Conservation (phyloP, 768 basidiomycete genomes). For the Neoboletus brunneissimus region DNA sequence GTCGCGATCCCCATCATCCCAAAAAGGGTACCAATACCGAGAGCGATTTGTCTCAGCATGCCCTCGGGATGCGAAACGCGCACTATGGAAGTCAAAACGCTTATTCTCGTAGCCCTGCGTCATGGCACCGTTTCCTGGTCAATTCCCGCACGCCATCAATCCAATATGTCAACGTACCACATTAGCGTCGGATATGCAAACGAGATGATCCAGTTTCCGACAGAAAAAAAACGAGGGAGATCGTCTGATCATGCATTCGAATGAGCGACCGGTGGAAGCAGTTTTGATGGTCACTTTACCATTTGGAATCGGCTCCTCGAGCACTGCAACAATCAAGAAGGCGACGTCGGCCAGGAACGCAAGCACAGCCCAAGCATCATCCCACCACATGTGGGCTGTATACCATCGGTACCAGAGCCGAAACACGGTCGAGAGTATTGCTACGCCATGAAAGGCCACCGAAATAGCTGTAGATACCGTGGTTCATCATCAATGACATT, state of each 20-base stretch:
- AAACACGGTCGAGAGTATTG: constrained; percentile 24
- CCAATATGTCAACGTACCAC: constrained; percentile 5
- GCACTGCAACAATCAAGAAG: constrained; percentile 1
- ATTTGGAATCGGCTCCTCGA: constrained; percentile 9
- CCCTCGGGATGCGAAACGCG: constrained; percentile 20
- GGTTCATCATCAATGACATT: constrained; percentile 1
- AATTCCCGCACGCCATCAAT: not conserved
- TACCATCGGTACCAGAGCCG: constrained; percentile 23
- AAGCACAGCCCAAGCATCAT: constrained; percentile 21
- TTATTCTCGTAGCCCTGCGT: constrained; percentile 24
- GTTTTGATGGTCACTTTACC: constrained; percentile 1
- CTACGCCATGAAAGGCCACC: constrained; percentile 18
- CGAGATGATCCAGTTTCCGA: constrained; percentile 15
- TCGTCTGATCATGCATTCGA: not conserved
- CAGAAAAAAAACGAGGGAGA: constrained; percentile 4
- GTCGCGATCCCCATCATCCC: constrained; percentile 8
- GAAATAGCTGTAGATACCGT: constrained; percentile 6
- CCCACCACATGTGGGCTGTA: constrained; percentile 9
- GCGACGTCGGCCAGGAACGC: constrained; percentile 15
- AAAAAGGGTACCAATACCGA: constrained; percentile 6
- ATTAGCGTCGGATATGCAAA: constrained; percentile 19
- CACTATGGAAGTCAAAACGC: constrained; percentile 23
- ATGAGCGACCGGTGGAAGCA: not conserved
- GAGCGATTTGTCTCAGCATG: not conserved
- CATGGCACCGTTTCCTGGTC: not conserved